Evolutionary conservation across 176 grass and related monocot species (phyloP), one percentile per base, ranked within the genome.

Genomic region (Chrysopogon serrulatus): DNA sequence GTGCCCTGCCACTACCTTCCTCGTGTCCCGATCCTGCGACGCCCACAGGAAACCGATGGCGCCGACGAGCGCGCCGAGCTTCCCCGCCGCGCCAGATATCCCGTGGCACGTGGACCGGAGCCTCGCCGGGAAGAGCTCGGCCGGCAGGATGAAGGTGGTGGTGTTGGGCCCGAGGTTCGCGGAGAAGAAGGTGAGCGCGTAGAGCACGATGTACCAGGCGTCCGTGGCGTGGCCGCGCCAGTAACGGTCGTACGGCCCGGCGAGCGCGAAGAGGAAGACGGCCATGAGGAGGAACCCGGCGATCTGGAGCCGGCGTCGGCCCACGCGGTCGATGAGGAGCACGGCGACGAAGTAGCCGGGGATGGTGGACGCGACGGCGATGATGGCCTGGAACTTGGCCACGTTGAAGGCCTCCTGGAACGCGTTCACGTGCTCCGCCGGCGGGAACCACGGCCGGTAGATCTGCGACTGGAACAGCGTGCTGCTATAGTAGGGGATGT

Each of bases 141-240:
- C 91, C 1, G 85, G 91, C 15, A 93, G 78, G 85, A 93, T 83
- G 88, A 94, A 94, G 10, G 88, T 94, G 35, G 83, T 91, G 80
- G 88, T 91, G 86, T 94, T 94, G 71, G 92, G 86, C 12, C 92
- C 89, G 12, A 94, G 90, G 86, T 94, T 94, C 4, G 92, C 92
- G 47, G 74, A 91, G 89, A 94, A 94, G 86, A 91, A 94, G 4
- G 92, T 91, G 53, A 91, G 76, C 49, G 67, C 85, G 82, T 93
- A 93, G 67, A 93, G 82, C 84, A 90, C 84, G 31, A 87, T 83
- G 84, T 90, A 90, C 42, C 77, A 42, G 5, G 78, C 62, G 65
- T 73, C 45, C 71, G 17, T 82, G 39, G 51, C 60, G 60, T 85
- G 80, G 34, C 49, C 62, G 26, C 35, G 85, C 88, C 92, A 90